Evolutionary conservation across 192 early-diverging fungal genomes (phyloP).

Genomic region (Coemansia asiatica): DNA sequence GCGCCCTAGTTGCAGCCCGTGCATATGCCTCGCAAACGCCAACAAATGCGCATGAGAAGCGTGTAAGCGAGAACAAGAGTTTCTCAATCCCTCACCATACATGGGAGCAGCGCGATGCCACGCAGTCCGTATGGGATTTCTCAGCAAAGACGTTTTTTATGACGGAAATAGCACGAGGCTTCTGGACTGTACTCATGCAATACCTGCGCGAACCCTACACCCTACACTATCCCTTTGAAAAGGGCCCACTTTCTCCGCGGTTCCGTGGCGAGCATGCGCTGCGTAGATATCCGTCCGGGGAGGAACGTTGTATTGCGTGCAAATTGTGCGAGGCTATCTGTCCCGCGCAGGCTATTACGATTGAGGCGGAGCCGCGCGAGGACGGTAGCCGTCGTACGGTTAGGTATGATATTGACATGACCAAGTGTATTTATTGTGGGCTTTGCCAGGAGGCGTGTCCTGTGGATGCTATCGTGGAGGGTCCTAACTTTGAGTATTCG

Average conservation of each 20-base stretch:
- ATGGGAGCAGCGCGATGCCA: conserved; percentile 49
- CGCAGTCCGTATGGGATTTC: conserved; percentile 56
- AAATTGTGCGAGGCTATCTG: conserved; percentile 98
- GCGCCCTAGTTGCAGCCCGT: conserved; percentile 8
- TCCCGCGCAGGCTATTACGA: conserved; percentile 97
- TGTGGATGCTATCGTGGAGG: conserved; percentile 97
- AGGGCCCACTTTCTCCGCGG: conserved; percentile 87
- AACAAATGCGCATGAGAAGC: conserved; percentile 42
- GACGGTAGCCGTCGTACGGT: conserved; percentile 93
- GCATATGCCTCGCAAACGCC: conserved; percentile 37
- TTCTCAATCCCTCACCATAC: conserved; percentile 49
- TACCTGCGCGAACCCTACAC: conserved; percentile 96
- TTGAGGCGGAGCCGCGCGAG: conserved; percentile 93
- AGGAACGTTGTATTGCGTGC: conserved; percentile 98
- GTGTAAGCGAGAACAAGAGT: conserved; percentile 24
- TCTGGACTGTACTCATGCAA: conserved; percentile 89
- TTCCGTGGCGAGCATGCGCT: conserved; percentile 98
- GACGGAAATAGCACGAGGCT: conserved; percentile 88
- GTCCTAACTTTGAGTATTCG: conserved; percentile 94
- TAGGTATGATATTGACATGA: conserved; percentile 99
- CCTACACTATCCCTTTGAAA: conserved; percentile 94
- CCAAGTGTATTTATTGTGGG: conserved; percentile 97
- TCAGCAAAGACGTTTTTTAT: conserved; percentile 81
- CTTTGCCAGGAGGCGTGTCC: conserved; percentile 97
- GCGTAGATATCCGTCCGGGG: conserved; percentile 91